Percentiles rank a stretch among this genome's conserved stretches.
phyloP scores from a whole-genome alignment of 306 rosid species.

The Prunus mongolica region DNA sequence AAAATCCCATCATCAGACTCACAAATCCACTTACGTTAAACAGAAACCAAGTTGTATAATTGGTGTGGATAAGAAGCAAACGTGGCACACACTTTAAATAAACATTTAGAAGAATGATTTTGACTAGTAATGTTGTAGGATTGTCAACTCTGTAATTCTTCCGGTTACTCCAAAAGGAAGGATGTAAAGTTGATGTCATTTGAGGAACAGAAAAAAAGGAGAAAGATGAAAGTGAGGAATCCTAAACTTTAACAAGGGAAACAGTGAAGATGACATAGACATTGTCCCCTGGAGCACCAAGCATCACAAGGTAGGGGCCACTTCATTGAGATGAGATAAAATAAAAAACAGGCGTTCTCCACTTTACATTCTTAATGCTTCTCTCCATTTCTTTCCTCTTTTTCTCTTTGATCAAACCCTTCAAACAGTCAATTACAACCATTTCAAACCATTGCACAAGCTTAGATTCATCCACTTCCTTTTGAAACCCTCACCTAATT shows the following conservation, averaged over 20 bases:
- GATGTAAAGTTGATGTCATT: conserved; percentile 36
- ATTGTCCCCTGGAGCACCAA: conserved; percentile 25
- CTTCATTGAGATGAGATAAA: not conserved
- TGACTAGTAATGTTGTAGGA: conserved; percentile 32
- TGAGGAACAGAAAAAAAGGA: conserved; percentile 13
- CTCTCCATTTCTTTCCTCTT: conserved; percentile 6
- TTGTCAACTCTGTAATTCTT: conserved; percentile 47
- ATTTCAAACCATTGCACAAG: not conserved
- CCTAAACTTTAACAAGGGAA: conserved; percentile 46
- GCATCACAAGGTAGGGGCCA: conserved; percentile 15
- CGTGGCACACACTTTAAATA: conserved; percentile 53
- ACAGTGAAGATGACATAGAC: conserved; percentile 71
- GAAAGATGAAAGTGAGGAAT: conserved; percentile 77
- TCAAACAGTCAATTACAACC: not conserved
- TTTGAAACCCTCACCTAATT: not conserved
- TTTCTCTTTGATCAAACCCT: not conserved
- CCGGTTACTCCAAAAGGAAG: conserved; percentile 39
- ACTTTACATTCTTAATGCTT: conserved; percentile 11
- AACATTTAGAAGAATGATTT: conserved; percentile 36
- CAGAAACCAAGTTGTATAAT: conserved; percentile 22
- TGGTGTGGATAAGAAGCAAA: conserved; percentile 40
- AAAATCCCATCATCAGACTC: conserved; percentile 18
- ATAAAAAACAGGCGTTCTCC: conserved; percentile 3
- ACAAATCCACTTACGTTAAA: conserved; percentile 7
- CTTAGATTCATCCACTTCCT: not conserved